Conservation (phyloP, 2,329 filamentous ascomycete species). For the Didymella glomerata region DNA sequence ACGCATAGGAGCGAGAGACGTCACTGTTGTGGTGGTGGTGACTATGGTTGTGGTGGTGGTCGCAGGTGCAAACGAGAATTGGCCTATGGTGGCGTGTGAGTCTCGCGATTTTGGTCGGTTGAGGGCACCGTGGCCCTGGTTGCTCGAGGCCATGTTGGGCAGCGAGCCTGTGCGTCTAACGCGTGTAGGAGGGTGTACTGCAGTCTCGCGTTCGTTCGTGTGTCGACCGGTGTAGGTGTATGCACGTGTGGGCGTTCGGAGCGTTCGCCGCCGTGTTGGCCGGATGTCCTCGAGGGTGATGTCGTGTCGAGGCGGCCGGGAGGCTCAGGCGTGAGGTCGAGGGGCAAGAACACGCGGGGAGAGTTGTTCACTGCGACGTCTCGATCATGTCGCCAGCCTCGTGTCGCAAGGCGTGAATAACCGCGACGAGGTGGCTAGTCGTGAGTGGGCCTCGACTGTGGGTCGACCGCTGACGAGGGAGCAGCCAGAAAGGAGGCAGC, state of each 20-base stretch:
- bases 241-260: constrained; percentile 8
- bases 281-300: constrained; percentile 2
- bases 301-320: constrained; percentile 3
- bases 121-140: constrained; percentile 36
- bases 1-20: constrained; percentile 82
- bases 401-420: constrained; percentile 18
- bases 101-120: constrained; percentile 41
- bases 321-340: not conserved
- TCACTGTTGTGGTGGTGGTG: constrained; percentile 88
- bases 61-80: constrained; percentile 69
- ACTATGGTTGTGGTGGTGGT: constrained; percentile 77
- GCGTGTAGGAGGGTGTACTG: not conserved
- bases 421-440: constrained; percentile 20
- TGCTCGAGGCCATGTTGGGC: constrained; percentile 42
- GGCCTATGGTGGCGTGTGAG: constrained; percentile 59
- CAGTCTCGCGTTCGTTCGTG: constrained; percentile 4
- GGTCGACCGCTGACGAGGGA: constrained; percentile 23
- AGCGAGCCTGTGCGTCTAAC: constrained; percentile 6
- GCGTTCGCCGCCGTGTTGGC: constrained; percentile 5
- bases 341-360: constrained; percentile 13
- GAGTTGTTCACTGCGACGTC: constrained; percentile 12
- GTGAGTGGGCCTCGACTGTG: constrained; percentile 14
- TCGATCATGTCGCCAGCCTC: constrained; percentile 24
- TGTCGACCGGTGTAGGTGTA: not conserved
- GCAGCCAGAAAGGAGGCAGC: constrained; percentile 16